Evolutionary conservation across 305 asterid genomes (phyloP).

Genomic region (Nicotiana rustica): DNA sequence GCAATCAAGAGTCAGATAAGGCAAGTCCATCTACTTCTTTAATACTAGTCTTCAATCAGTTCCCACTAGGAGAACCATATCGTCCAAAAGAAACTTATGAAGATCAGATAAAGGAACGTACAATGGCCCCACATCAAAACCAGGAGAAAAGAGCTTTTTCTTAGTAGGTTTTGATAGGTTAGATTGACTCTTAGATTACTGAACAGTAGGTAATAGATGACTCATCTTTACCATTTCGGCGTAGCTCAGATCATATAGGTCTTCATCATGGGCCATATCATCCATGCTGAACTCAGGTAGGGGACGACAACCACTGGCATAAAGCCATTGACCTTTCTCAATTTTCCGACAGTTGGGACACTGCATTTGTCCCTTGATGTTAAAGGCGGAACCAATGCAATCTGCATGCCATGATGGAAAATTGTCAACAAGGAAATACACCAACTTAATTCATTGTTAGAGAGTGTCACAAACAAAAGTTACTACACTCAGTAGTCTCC

Average conservation of each 20-base stretch:
- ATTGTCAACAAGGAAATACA: constrained; percentile 28
- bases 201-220: constrained; percentile 11
- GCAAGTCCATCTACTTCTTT: constrained; percentile 28
- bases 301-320: constrained; percentile 74
- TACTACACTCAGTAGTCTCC: not conserved
- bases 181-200: constrained; percentile 18
- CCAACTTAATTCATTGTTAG: constrained; percentile 12
- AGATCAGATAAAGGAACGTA: not conserved
- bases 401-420: constrained; percentile 49
- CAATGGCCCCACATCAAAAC: not conserved
- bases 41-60: constrained; percentile 14
- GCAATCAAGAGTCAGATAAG: not conserved
- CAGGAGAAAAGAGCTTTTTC: not conserved
- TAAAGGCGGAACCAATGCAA: constrained; percentile 92
- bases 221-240: constrained; percentile 67
- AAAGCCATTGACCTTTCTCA: constrained; percentile 90
- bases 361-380: constrained; percentile 82
- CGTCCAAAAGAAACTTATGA: constrained; percentile 23
- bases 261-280: constrained; percentile 83
- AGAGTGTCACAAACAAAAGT: not conserved
- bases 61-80: constrained; percentile 18
- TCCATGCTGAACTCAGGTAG: constrained; percentile 72
- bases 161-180: not conserved
- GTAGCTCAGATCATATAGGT: constrained; percentile 67
- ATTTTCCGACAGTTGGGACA: constrained; percentile 89